Percentiles rank a stretch among this genome's conserved stretches.
These are phyloP conservation scores for Scenedesmus sp. DNA, from an alignment of 163 green algal species.

Conservation along the genomic window DNA sequence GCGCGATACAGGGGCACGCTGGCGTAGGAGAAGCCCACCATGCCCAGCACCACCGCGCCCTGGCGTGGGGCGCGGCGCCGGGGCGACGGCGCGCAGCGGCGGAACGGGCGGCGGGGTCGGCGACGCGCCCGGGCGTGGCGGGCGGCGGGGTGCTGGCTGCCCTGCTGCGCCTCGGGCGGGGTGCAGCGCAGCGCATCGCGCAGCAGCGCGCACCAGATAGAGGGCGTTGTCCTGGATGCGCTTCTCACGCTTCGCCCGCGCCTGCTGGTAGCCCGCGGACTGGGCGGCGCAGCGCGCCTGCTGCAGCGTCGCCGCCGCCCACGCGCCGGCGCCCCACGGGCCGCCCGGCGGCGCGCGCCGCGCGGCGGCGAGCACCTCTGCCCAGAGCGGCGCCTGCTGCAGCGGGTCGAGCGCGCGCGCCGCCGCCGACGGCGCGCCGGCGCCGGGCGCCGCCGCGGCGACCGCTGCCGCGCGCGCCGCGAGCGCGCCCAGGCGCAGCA, in stretches of 20 bases:
- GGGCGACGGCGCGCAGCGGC: too few species aligned
- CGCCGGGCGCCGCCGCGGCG: too few species aligned
- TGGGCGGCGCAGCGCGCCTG: constrained; percentile 10
- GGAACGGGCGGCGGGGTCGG: neutral
- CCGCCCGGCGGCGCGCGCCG: neutral
- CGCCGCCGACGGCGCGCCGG: too few species aligned
- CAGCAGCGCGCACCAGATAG: constrained; percentile 46
- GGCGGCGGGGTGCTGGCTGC: neutral
- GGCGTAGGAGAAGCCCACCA: constrained; percentile 94
- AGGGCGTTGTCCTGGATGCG: constrained; percentile 24
- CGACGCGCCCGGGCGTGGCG: neutral
- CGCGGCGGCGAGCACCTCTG: neutral
- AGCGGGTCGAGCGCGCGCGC: constrained; percentile 3
- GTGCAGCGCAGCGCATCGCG: too few species aligned
- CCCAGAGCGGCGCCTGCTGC: constrained; percentile 18
- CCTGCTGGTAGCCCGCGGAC: constrained; percentile 16
- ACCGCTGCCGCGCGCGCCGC: too few species aligned
- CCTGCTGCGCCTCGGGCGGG: too few species aligned
- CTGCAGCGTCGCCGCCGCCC: constrained; percentile 4
- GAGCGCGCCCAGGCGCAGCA: too few species aligned
- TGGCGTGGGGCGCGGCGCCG: too few species aligned
- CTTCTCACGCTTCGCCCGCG: constrained; percentile 4
- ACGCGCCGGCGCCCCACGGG: too few species aligned
- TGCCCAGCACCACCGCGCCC: constrained; percentile 79
- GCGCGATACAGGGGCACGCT: constrained; percentile 95